Evolutionary conservation across 2,329 filamentous ascomycete species (phyloP).

Genomic region (Diplodia seriata): DNA sequence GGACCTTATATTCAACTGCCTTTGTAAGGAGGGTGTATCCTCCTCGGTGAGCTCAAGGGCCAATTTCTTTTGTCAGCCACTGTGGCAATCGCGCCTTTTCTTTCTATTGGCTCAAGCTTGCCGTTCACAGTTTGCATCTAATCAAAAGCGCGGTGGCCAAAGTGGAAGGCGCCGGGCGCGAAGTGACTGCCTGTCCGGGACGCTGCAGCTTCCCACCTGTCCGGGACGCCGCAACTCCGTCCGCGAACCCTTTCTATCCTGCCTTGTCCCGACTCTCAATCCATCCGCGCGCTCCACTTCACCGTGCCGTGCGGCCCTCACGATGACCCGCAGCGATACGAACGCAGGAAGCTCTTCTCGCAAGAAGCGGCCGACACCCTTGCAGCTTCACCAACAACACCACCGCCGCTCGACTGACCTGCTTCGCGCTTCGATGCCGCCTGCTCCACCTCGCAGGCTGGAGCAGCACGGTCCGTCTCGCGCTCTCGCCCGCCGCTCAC

Average conservation of each 20-base stretch:
- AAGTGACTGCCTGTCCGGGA: conserved; percentile 1
- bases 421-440: background rate
- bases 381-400: conserved; percentile 4
- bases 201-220: background rate
- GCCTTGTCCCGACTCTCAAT: background rate
- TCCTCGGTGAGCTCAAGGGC: no score
- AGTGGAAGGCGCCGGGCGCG: background rate
- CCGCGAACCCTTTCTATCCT: background rate
- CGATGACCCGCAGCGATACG: conserved; percentile 6
- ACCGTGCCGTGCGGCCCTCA: background rate
- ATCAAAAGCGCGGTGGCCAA: background rate
- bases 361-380: conserved; percentile 1
- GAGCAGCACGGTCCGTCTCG: background rate
- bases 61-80: no score
- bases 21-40: no score
- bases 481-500: background rate
- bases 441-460: background rate
- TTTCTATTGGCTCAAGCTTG: background rate
- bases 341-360: background rate
- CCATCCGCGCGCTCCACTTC: background rate
- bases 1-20: no score
- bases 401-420: background rate
- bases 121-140: background rate
- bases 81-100: background rate
- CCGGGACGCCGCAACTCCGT: background rate